These are phyloP conservation scores for Macrolepiota fuliginosa DNA, from an alignment of 768 basidiomycete species.

Conservation along the genomic window DNA sequence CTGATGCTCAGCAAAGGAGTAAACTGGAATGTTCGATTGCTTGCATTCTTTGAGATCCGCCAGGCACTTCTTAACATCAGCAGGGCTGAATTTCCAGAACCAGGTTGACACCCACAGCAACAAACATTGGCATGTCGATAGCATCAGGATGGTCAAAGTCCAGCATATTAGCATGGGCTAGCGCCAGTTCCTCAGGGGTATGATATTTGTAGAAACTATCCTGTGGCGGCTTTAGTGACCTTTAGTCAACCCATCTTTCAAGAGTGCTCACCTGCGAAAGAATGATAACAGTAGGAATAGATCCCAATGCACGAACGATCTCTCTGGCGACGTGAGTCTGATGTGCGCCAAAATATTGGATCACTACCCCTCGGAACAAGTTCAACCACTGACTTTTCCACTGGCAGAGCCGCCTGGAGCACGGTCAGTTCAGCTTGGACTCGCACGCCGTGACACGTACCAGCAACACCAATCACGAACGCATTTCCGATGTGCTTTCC, in stretches of 20 bases:
- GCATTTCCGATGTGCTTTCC: slow-evolving; percentile 69
- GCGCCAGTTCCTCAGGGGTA: slow-evolving; percentile 69
- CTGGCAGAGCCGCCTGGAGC: slow-evolving; percentile 76
- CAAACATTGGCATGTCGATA: slow-evolving; percentile 88
- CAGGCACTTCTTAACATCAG: slow-evolving; percentile 56
- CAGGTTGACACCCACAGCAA: slow-evolving; percentile 51
- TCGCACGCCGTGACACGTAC: slow-evolving; percentile 32
- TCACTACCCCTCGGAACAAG: neutral
- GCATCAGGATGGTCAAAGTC: slow-evolving; percentile 94
- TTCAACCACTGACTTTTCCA: slow-evolving; percentile 62
- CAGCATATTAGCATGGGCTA: slow-evolving; percentile 78
- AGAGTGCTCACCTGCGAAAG: slow-evolving; percentile 68
- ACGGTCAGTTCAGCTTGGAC: neutral
- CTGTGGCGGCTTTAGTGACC: slow-evolving; percentile 31
- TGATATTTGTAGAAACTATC: slow-evolving; percentile 94
- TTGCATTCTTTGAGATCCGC: slow-evolving; percentile 80
- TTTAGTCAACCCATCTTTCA: neutral
- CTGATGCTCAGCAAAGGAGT: slow-evolving; percentile 92
- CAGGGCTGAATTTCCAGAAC: neutral
- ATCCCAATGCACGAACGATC: slow-evolving; percentile 78
- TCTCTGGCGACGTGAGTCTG: slow-evolving; percentile 86
- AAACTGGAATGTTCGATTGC: slow-evolving; percentile 89
- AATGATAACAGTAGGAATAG: slow-evolving; percentile 85
- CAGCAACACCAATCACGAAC: slow-evolving; percentile 83
- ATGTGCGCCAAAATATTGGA: neutral